These are phyloP conservation scores for Quercus alba DNA, from an alignment of 306 rosid genomes.

Conservation along the genomic window DNA sequence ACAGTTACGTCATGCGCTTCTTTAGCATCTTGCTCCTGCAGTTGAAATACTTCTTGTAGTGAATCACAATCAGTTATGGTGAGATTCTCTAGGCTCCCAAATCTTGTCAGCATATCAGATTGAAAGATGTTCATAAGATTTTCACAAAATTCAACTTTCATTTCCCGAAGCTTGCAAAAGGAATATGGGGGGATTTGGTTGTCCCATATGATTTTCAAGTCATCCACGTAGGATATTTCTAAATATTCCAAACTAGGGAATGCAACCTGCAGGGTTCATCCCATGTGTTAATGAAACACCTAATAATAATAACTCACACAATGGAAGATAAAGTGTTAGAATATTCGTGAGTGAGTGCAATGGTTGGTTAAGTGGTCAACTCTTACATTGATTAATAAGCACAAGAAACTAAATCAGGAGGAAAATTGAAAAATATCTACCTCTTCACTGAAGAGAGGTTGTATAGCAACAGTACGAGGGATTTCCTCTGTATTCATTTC, in stretches of 20 bases:
- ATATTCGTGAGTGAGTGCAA: too few species aligned
- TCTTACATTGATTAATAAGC: too few species aligned
- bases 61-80: background rate
- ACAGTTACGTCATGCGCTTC: background rate
- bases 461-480: too few species aligned
- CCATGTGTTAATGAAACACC: background rate
- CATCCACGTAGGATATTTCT: background rate
- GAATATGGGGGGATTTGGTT: background rate
- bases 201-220: slow-evolving; percentile 14
- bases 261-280: background rate
- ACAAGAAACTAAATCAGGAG: too few species aligned
- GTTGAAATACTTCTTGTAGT: slow-evolving; percentile 14
- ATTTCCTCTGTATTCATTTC: too few species aligned
- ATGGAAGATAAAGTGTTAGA: background rate
- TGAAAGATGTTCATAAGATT: slow-evolving; percentile 16
- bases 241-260: slow-evolving; percentile 22
- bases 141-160: slow-evolving; percentile 3
- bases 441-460: background rate
- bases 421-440: too few species aligned
- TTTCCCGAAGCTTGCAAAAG: slow-evolving; percentile 3
- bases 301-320: background rate
- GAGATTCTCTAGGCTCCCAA: slow-evolving; percentile 4
- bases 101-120: background rate
- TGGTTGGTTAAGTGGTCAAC: too few species aligned
- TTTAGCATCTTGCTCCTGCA: background rate